Evolutionary conservation across 345 rosid genomes (phyloP).

Genomic region (Gynandropsis gynandra): DNA sequence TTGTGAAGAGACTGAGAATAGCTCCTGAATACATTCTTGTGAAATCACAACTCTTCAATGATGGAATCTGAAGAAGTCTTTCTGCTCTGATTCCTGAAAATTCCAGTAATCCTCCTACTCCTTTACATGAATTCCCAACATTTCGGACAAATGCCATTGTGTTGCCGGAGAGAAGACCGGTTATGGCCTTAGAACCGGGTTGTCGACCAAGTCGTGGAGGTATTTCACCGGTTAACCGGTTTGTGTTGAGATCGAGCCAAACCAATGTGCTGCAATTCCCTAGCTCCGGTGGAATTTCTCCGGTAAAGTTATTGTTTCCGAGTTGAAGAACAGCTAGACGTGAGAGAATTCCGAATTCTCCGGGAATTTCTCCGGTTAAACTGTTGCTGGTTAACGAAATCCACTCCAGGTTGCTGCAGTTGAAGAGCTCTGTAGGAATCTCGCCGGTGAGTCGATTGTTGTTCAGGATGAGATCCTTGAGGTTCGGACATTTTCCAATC

Average conservation of each 20-base stretch:
- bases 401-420: constrained; percentile 88
- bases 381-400: constrained; percentile 79
- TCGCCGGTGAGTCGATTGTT: constrained; percentile 74
- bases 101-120: constrained; percentile 87
- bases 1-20: constrained; percentile 74
- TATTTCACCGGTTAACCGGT: constrained; percentile 82
- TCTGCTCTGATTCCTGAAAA: constrained; percentile 90
- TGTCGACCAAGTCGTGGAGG: constrained; percentile 85
- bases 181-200: constrained; percentile 71
- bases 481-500: constrained; percentile 59
- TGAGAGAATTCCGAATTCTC: constrained; percentile 53
- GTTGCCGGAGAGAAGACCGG: constrained; percentile 73
- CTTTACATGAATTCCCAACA: constrained; percentile 91
- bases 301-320: constrained; percentile 80
- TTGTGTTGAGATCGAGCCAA: constrained; percentile 88
- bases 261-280: constrained; percentile 83
- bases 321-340: constrained; percentile 89
- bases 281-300: constrained; percentile 77
- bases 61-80: constrained; percentile 67
- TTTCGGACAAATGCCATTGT: constrained; percentile 84
- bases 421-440: constrained; percentile 69
- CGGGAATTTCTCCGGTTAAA: constrained; percentile 58
- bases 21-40: constrained; percentile 89
- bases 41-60: constrained; percentile 75
- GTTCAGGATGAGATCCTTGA: constrained; percentile 79